Evolutionary conservation across 2,329 filamentous ascomycete species (phyloP), one percentile per base, ranked within the genome.

Genomic region (Tolypocladium sp.): DNA sequence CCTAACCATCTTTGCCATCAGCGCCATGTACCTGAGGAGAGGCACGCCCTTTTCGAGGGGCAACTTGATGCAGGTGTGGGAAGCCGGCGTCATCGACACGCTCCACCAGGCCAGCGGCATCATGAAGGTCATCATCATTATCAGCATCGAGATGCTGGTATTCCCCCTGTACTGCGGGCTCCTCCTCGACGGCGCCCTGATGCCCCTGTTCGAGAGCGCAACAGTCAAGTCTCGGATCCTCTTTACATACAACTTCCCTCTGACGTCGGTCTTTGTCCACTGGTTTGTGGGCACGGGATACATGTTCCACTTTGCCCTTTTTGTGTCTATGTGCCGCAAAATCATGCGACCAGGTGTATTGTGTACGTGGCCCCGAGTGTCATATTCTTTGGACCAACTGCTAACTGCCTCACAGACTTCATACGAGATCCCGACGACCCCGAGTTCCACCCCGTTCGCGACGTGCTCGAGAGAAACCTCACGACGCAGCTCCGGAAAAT

Each of bases 221-320:
- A 92, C 89, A 0, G 74, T 97, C 57, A 82, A 82, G 63, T 91
- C 90, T 9, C 85, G 94, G 27, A 76, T 96, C 57, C 77, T 85
- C 4, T 99, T 96, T 68, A 91, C 91, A 2, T 77, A 84, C 58
- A 81, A 85, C 61, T 91, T 88, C 61, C 94, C 94, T 0, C 82
- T 93, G 64, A 97, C 92, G 0, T 96, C 93, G 17, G 85, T 95
- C 17, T 99, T 99, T 71, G 89, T 97, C 57, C 94, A 99, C 72
- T 99, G 94, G 94, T 99, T 99, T 69, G 88, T 97, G 59, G 94
- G 94, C 55, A 99, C 94, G 4, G 96, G 92, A 63, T 99, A 99
- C 74, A 99, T 99, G 95, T 99, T 99, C 76, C 94, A 99, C 71
- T 99, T 99, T 71, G 94, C 94, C 6, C 82, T 99, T 3, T 99